Evolutionary conservation across 2,329 filamentous ascomycete species (phyloP).

Genomic region (Fusarium guadeloupense): DNA sequence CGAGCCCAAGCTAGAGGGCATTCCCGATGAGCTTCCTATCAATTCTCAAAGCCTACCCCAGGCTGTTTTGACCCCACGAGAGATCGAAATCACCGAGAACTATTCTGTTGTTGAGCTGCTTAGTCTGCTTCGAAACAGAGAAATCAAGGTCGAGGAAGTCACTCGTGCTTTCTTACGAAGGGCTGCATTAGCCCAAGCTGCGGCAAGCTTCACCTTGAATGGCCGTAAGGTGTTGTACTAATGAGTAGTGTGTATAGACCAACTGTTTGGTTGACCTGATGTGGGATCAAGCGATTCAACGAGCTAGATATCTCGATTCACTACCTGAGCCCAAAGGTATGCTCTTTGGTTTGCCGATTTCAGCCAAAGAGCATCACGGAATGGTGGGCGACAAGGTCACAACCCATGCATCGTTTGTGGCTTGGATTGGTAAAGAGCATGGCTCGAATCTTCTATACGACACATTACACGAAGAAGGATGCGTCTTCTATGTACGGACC

Average conservation of each 20-base stretch:
- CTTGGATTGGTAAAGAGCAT: slow-evolving; percentile 46
- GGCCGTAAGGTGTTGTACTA: too few relatives aligned
- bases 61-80: slow-evolving; percentile 36
- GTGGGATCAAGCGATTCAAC: slow-evolving; percentile 49
- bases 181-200: slow-evolving; percentile 41
- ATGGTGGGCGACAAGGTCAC: slow-evolving; percentile 46
- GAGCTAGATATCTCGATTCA: slow-evolving; percentile 47
- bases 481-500: slow-evolving; percentile 66
- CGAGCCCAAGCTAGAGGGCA: slow-evolving; percentile 37
- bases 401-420: slow-evolving; percentile 44
- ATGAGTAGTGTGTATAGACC: slow-evolving; percentile 27
- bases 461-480: slow-evolving; percentile 44
- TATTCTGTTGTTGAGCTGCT: slow-evolving; percentile 40
- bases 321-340: slow-evolving; percentile 46
- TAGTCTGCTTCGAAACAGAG: slow-evolving; percentile 24
- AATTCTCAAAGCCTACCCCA: slow-evolving; percentile 38
- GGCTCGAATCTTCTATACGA: slow-evolving; percentile 47
- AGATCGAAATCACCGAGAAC: slow-evolving; percentile 44
- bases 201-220: slow-evolving; percentile 14
- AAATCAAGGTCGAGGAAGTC: slow-evolving; percentile 42
- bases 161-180: slow-evolving; percentile 41
- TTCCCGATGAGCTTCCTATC: slow-evolving; percentile 34
- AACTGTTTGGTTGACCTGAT: slow-evolving; percentile 49
- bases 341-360: slow-evolving; percentile 50
- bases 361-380: slow-evolving; percentile 49